Evolutionary conservation across 148 eudicot genomes (phyloP).

Genomic region (Camellia granthamiana): DNA sequence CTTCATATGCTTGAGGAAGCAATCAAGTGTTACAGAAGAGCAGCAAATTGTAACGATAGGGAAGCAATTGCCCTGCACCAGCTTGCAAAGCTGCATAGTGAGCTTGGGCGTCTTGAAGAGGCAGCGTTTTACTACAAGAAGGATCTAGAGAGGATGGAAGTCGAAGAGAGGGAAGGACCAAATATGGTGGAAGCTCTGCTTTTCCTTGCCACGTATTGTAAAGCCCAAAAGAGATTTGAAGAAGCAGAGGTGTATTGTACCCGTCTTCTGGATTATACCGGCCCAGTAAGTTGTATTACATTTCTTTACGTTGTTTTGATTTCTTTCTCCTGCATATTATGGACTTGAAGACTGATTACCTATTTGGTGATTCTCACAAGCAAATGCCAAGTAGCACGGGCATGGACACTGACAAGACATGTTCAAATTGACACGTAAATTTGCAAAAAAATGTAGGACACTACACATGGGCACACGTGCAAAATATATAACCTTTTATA

Average conservation of each 20-base stretch:
- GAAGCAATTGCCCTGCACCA: slow-evolving; percentile 91
- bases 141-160: slow-evolving; percentile 96
- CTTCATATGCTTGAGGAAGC: slow-evolving; percentile 93
- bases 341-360: not conserved
- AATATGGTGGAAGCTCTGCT: slow-evolving; percentile 79
- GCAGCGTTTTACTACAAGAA: slow-evolving; percentile 92
- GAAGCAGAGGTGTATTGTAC: slow-evolving; percentile 94
- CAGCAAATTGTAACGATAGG: slow-evolving; percentile 79
- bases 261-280: slow-evolving; percentile 81
- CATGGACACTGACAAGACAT: too few species aligned
- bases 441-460: too few species aligned
- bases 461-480: too few species aligned
- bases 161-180: slow-evolving; percentile 88
- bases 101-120: slow-evolving; percentile 66
- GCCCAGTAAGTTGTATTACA: slow-evolving; percentile 62
- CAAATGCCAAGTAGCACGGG: not conserved
- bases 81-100: slow-evolving; percentile 82
- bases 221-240: slow-evolving; percentile 64
- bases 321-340: not conserved
- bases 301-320: not conserved
- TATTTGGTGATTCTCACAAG: not conserved
- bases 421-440: too few species aligned
- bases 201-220: slow-evolving; percentile 73
- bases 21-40: slow-evolving; percentile 85
- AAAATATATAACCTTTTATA: too few species aligned